Conservation (phyloP, 73 alveolate genomes). For the Blepharisma stoltei region DNA sequence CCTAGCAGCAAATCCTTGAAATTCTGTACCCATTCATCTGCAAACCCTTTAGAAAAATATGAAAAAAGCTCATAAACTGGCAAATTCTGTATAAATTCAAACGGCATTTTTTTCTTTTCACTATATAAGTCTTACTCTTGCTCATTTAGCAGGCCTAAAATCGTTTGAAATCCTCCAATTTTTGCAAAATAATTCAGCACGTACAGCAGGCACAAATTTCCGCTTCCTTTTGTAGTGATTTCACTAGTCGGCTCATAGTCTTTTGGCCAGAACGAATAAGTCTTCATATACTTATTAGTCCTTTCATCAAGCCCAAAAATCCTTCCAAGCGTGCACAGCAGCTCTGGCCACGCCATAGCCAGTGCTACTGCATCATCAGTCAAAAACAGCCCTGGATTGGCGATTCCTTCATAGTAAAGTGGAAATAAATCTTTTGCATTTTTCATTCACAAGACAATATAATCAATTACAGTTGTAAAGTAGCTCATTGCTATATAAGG, state of each 20-base stretch:
- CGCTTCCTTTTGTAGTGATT: background rate
- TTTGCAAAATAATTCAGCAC: slow-evolving; percentile 25
- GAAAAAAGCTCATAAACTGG: slow-evolving; percentile 20
- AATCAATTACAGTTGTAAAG: slow-evolving; percentile 50
- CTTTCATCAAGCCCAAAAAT: slow-evolving; percentile 59
- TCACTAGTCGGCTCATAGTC: slow-evolving; percentile 29
- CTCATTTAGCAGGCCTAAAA: slow-evolving; percentile 36
- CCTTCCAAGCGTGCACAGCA: slow-evolving; percentile 44
- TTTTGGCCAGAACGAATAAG: slow-evolving; percentile 7
- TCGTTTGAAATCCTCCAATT: slow-evolving; percentile 33
- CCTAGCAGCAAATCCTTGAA: slow-evolving; percentile 34
- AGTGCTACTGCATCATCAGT: slow-evolving; percentile 55
- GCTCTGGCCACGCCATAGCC: slow-evolving; percentile 55
- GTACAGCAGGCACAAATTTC: background rate
- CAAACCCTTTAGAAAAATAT: slow-evolving; percentile 9
- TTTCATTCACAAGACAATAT: slow-evolving; percentile 45
- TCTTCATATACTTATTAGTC: slow-evolving; percentile 44
- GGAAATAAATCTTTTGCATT: slow-evolving; percentile 56
- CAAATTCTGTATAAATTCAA: slow-evolving; percentile 25
- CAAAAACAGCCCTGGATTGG: slow-evolving; percentile 49
- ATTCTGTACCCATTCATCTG: slow-evolving; percentile 21
- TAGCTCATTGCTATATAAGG: background rate
- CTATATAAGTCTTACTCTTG: slow-evolving; percentile 31
- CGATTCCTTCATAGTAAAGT: slow-evolving; percentile 50
- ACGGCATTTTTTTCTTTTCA: slow-evolving; percentile 32